Conservation (phyloP, 352 stramenopile species). For the Peronospora farinosa region DNA sequence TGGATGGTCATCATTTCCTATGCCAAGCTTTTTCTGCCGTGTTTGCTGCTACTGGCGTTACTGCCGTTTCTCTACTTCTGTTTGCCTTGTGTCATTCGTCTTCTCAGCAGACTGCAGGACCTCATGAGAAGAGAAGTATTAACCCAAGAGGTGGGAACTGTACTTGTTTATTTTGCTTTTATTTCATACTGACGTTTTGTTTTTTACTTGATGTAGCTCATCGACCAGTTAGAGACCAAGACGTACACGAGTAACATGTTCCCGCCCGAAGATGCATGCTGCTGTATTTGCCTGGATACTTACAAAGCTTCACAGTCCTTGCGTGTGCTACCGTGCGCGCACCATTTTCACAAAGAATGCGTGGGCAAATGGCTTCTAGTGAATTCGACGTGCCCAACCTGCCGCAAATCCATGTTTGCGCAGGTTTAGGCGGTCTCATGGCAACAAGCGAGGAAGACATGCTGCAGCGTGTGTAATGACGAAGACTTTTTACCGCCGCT, state of each 20-base stretch:
- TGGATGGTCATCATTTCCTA: constrained; percentile 92
- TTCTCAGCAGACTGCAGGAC: constrained; percentile 87
- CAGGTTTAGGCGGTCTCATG: constrained; percentile 12
- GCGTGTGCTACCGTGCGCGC: constrained; percentile 91
- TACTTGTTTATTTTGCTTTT: not conserved
- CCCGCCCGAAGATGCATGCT: constrained; percentile 78
- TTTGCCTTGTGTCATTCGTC: constrained; percentile 87
- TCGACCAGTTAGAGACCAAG: constrained; percentile 57
- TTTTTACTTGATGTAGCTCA: constrained; percentile 33
- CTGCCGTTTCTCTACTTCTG: constrained; percentile 92
- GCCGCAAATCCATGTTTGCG: constrained; percentile 74
- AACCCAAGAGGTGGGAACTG: constrained; percentile 52
- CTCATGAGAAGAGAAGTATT: constrained; percentile 83
- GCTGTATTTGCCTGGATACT: constrained; percentile 88
- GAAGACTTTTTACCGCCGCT: not conserved
- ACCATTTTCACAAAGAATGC: constrained; percentile 92
- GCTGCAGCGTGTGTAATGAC: constrained; percentile 44
- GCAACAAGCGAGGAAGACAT: constrained; percentile 55
- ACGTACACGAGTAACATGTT: constrained; percentile 62
- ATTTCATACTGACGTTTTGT: constrained; percentile 1
- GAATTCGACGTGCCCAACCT: constrained; percentile 85
- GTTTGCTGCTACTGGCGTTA: constrained; percentile 82
- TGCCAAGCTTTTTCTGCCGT: constrained; percentile 90
- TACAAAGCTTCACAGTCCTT: constrained; percentile 86
- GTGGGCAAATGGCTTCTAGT: constrained; percentile 86